Percentiles rank a stretch among this genome's conserved stretches.
Conservation (phyloP, 192 early-diverging fungal genomes). For the Linnemannia zychae region DNA sequence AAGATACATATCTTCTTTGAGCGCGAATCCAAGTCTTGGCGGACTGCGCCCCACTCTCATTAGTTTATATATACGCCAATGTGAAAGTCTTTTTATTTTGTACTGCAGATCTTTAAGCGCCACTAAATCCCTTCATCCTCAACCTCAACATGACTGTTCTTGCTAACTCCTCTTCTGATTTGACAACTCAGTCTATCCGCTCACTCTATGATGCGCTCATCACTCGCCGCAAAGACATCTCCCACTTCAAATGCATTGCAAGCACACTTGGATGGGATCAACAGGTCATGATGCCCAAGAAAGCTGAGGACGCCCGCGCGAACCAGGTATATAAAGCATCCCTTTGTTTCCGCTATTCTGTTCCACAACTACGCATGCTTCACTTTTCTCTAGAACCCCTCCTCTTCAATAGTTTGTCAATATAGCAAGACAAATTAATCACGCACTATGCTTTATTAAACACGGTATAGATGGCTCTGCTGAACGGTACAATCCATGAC, state of each 20-base stretch:
- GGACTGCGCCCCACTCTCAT: too few species aligned
- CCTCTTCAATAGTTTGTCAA: too few species aligned
- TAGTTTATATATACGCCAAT: too few species aligned
- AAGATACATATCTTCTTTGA: too few species aligned
- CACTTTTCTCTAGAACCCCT: too few species aligned
- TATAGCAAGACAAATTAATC: too few species aligned
- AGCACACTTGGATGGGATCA: conserved; percentile 53
- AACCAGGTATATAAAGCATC: conserved; percentile 10
- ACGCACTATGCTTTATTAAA: too few species aligned
- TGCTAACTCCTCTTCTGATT: conserved; percentile 34
- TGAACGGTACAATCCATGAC: conserved; percentile 45
- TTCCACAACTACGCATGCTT: too few species aligned
- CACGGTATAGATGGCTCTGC: conserved; percentile 7
- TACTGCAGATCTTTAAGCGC: too few species aligned
- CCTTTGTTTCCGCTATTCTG: too few species aligned
- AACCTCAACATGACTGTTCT: conserved; percentile 45
- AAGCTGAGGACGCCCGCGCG: conserved; percentile 30
- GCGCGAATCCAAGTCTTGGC: too few species aligned
- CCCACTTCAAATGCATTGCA: conserved; percentile 16
- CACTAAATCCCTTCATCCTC: neutral
- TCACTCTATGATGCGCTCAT: conserved; percentile 40
- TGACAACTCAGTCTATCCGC: conserved; percentile 38
- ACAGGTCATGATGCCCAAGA: conserved; percentile 57
- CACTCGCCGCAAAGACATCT: conserved; percentile 34
- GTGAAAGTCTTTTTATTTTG: too few species aligned